These are phyloP conservation scores for Malassezia sp. DNA, from an alignment of 1,284 basidiomycete genomes.

Conservation along the genomic window DNA sequence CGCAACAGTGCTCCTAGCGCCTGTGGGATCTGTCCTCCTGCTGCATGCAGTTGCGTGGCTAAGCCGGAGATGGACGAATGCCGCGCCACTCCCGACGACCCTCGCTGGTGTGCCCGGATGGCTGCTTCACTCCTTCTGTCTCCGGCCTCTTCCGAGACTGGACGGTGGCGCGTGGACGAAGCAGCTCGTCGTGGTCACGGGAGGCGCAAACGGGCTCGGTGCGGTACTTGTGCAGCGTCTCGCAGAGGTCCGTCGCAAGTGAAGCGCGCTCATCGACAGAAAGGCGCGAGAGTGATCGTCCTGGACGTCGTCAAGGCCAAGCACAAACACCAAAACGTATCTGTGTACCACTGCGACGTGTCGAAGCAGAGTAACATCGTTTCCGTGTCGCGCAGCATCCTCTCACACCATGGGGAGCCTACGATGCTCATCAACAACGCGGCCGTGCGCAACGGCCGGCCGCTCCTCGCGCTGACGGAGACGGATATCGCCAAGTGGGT, in stretches of 20 bases:
- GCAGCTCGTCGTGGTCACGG: constrained; percentile 31
- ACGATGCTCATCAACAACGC: constrained; percentile 91
- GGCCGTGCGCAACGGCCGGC: constrained; percentile 81
- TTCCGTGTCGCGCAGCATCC: not conserved
- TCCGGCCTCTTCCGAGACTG: constrained; percentile 1
- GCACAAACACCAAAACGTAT: constrained; percentile 18
- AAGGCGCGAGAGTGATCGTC: constrained; percentile 70
- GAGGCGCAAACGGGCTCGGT: constrained; percentile 74
- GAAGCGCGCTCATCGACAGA: too few relatives aligned
- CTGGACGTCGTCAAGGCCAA: constrained; percentile 52
- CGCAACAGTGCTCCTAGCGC: not conserved
- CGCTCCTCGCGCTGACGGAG: constrained; percentile 64
- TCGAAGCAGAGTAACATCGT: constrained; percentile 10
- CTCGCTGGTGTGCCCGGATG: not conserved
- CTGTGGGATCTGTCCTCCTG: not conserved
- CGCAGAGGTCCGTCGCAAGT: too few relatives aligned
- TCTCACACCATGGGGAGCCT: constrained; percentile 16
- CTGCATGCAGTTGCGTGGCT: not conserved
- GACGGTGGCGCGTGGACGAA: constrained; percentile 13
- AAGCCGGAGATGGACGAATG: constrained; percentile 6
- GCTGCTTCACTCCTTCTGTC: not conserved
- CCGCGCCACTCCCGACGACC: constrained; percentile 1
- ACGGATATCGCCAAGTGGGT: constrained; percentile 58
- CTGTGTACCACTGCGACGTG: constrained; percentile 28
- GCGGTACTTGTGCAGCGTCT: constrained; percentile 71